phyloP scores from a whole-genome alignment of 1,284 basidiomycete species.

The Ceratobasidium sp. region DNA sequence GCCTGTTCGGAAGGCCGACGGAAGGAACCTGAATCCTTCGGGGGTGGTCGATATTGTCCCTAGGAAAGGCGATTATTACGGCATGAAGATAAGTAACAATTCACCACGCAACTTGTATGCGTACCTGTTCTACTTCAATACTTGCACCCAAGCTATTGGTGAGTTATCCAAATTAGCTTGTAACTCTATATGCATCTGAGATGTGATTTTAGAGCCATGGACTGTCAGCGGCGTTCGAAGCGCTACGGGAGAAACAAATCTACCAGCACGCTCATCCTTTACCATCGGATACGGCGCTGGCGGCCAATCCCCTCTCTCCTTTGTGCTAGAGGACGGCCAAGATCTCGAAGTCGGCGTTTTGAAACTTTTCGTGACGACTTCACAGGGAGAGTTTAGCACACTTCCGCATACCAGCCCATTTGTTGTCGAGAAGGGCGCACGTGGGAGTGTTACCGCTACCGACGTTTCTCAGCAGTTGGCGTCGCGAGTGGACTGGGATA shows the following conservation, averaged over 20 bases:
- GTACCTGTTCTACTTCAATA: constrained; percentile 65
- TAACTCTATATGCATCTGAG: neutral
- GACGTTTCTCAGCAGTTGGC: neutral
- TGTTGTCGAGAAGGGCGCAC: constrained; percentile 3
- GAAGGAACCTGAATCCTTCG: constrained; percentile 59
- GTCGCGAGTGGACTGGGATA: constrained; percentile 13
- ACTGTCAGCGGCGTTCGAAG: neutral
- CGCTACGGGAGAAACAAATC: neutral
- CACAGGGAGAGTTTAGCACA: constrained; percentile 17
- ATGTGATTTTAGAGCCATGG: constrained; percentile 1
- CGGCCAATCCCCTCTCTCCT: constrained; percentile 15
- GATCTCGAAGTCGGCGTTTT: constrained; percentile 19
- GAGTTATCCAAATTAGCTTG: too few relatives aligned
- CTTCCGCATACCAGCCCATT: constrained; percentile 13
- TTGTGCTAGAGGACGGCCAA: neutral
- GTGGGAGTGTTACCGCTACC: neutral
- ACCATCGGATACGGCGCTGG: constrained; percentile 43
- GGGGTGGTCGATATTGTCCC: constrained; percentile 59
- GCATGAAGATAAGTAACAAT: constrained; percentile 60
- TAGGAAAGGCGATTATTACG: constrained; percentile 57
- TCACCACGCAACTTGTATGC: constrained; percentile 63
- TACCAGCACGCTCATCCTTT: neutral
- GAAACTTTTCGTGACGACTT: constrained; percentile 36
- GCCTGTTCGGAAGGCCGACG: constrained; percentile 54
- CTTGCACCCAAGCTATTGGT: constrained; percentile 61